Evolutionary conservation across 768 basidiomycete genomes (phyloP).

Genomic region (Dentipellis sp.): DNA sequence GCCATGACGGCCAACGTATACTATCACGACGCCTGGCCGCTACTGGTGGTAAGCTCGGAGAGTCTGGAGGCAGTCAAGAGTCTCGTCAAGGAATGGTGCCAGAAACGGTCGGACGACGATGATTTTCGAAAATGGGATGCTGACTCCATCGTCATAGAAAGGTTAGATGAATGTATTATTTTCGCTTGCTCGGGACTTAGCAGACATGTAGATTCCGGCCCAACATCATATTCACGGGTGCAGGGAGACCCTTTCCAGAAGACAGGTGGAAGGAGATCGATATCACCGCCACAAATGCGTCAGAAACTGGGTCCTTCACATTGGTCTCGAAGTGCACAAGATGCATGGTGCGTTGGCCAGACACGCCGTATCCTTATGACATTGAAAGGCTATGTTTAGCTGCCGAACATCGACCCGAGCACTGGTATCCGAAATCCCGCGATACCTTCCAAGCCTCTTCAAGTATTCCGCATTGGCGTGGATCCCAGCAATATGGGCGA

Average conservation of each 20-base stretch:
- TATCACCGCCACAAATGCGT: conserved; percentile 34
- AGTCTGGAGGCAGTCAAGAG: conserved; percentile 44
- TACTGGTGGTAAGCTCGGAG: conserved; percentile 61
- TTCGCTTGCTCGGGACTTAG: background rate
- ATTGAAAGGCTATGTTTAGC: conserved; percentile 27
- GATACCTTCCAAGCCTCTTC: conserved; percentile 67
- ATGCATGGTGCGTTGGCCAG: conserved; percentile 47
- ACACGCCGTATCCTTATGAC: conserved; percentile 2
- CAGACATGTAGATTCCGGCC: conserved; percentile 54
- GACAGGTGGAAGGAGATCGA: conserved; percentile 58
- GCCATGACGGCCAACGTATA: conserved; percentile 29
- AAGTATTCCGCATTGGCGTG: conserved; percentile 60
- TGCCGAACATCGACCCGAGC: conserved; percentile 63
- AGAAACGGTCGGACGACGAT: conserved; percentile 11
- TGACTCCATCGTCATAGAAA: conserved; percentile 44
- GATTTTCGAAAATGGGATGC: conserved; percentile 35
- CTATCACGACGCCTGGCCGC: conserved; percentile 60
- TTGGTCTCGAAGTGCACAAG: conserved; percentile 64
- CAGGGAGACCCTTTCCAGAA: conserved; percentile 60
- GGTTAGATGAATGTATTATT: conserved; percentile 26
- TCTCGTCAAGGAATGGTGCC: conserved; percentile 29
- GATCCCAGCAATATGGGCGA: conserved; percentile 38
- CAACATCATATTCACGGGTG: conserved; percentile 61
- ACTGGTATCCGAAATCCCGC: conserved; percentile 61
- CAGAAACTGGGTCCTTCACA: conserved; percentile 26